These are phyloP conservation scores for Tagetes erecta DNA, from an alignment of 129 eudicot genomes.

Conservation along the genomic window DNA sequence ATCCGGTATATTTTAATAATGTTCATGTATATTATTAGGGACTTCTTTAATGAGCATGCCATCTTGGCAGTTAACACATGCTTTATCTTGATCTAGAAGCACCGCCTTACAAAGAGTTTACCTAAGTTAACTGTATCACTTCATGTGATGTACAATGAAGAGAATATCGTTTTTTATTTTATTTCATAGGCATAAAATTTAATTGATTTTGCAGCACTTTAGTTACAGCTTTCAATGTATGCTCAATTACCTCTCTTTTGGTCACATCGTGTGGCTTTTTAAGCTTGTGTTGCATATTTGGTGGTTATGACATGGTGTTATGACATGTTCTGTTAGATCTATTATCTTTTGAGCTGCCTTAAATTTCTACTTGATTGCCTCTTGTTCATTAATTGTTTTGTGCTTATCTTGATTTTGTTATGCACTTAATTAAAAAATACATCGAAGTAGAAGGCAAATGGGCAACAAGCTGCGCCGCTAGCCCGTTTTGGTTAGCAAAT, in stretches of 20 bases:
- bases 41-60: constrained; percentile 10
- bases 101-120: background rate
- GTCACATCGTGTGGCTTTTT: background rate
- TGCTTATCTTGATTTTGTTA: no score
- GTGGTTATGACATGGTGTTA: background rate
- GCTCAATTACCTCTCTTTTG: background rate
- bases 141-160: background rate
- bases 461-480: no score
- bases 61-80: constrained; percentile 1
- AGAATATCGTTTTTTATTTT: background rate
- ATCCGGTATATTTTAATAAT: background rate
- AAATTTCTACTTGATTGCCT: background rate
- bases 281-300: background rate
- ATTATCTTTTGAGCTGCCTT: background rate
- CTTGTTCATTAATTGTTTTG: background rate
- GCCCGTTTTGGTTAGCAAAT: no score
- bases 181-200: background rate
- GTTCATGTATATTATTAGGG: background rate
- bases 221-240: background rate
- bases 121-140: constrained; percentile 6
- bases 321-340: background rate
- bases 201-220: background rate
- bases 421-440: no score
- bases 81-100: constrained; percentile 15
- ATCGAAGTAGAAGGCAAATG: no score